Evolutionary conservation across 2,329 filamentous ascomycete species (phyloP).

Genomic region (Capronia americana): DNA sequence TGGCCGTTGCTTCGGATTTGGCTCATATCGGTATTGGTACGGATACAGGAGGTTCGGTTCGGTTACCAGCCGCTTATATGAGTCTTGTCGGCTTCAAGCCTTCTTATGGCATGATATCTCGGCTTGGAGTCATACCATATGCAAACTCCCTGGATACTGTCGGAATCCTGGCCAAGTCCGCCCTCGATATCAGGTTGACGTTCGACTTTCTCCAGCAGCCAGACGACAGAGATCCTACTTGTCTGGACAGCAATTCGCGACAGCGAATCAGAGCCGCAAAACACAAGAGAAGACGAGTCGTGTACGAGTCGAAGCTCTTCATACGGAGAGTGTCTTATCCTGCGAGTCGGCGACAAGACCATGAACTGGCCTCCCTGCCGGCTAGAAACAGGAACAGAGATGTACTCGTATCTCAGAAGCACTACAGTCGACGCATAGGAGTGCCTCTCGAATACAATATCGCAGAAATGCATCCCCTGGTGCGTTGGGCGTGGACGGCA

Average conservation of each 20-base stretch:
- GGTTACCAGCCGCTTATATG: conserved; percentile 86
- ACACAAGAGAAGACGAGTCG: conserved; percentile 15
- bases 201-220: conserved; percentile 55
- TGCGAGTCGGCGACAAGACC: background rate
- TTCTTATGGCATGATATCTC: conserved; percentile 84
- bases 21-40: conserved; percentile 75
- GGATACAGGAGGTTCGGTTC: conserved; percentile 88
- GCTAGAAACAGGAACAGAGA: conserved; percentile 9
- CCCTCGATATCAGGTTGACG: conserved; percentile 59
- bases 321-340: conserved; percentile 2
- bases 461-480: conserved; percentile 71
- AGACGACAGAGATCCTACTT: conserved; percentile 78
- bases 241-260: conserved; percentile 64
- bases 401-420: conserved; percentile 16
- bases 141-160: conserved; percentile 93
- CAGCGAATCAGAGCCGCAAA: conserved; percentile 29
- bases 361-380: background rate
- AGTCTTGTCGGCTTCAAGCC: conserved; percentile 87
- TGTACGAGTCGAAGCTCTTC: conserved; percentile 18
- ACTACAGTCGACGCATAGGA: conserved; percentile 57
- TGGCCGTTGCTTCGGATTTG: conserved; percentile 66
- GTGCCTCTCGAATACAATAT: conserved; percentile 84
- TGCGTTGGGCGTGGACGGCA: conserved; percentile 72
- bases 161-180: conserved; percentile 70
- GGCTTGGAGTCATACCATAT: conserved; percentile 87